Conservation (phyloP, 305 asterid species). For the Solanum hybrid region DNA sequence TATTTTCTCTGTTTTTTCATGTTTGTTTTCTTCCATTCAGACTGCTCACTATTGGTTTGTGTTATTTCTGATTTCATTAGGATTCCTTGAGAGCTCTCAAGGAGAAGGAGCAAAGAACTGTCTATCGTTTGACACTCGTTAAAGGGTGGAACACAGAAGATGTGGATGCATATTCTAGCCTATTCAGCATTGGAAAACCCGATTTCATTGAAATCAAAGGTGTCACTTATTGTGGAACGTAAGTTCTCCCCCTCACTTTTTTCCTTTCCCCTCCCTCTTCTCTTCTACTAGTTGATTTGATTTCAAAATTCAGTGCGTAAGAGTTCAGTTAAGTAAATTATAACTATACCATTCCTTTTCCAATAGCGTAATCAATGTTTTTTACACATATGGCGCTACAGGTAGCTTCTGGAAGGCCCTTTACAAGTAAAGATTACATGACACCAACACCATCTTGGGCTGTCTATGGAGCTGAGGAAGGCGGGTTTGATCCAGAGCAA, state of each 20-base stretch:
- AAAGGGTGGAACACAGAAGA: constrained; percentile 98
- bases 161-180: constrained; percentile 68
- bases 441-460: constrained; percentile 87
- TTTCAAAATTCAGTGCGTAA: background rate
- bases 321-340: background rate
- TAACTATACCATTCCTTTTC: background rate
- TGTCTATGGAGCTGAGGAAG: constrained; percentile 86
- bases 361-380: background rate
- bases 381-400: constrained; percentile 5
- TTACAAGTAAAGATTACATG: constrained; percentile 83
- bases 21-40: background rate
- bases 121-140: constrained; percentile 81
- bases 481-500: constrained; percentile 91
- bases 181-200: constrained; percentile 65
- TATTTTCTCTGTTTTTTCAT: background rate
- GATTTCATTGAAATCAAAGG: constrained; percentile 95
- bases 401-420: constrained; percentile 66
- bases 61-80: constrained; percentile 18
- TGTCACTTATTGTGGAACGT: constrained; percentile 97
- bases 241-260: constrained; percentile 17
- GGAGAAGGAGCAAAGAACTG: constrained; percentile 86
- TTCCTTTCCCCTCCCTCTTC: background rate
- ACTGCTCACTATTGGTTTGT: background rate
- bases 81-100: constrained; percentile 79
- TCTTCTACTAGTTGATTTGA: background rate